These are phyloP conservation scores for Candida caryicola DNA, from an alignment of 805 yeast genomes.

Conservation along the genomic window DNA sequence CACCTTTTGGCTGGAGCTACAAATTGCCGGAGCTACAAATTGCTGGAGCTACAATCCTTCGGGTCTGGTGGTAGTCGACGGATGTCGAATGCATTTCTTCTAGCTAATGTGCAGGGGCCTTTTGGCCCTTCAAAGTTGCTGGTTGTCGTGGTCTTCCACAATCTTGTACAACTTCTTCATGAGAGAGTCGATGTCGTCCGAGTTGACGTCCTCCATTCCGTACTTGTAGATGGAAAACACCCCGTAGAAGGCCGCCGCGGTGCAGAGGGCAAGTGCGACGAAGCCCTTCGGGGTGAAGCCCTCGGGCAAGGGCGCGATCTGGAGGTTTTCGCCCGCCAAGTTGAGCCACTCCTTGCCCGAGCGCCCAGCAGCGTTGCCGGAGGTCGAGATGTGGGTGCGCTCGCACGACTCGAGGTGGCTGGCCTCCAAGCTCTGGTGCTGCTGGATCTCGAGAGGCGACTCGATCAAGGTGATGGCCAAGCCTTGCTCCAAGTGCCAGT, in stretches of 20 bases:
- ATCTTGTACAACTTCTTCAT: slow-evolving; percentile 30
- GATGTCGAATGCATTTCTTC: too few species aligned
- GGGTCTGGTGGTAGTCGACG: too few species aligned
- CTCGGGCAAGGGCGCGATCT: slow-evolving; percentile 58
- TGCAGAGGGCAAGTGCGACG: slow-evolving; percentile 54
- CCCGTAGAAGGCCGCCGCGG: slow-evolving; percentile 58
- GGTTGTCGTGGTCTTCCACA: slow-evolving; percentile 22
- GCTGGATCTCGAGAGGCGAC: slow-evolving; percentile 56
- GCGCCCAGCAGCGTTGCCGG: slow-evolving; percentile 70
- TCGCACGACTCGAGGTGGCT: slow-evolving; percentile 52
- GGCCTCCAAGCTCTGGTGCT: slow-evolving; percentile 27
- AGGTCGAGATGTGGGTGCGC: slow-evolving; percentile 41
- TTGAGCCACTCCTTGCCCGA: slow-evolving; percentile 55
- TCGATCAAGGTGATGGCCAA: slow-evolving; percentile 69
- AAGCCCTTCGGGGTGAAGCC: slow-evolving; percentile 75
- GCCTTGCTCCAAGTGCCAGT: slow-evolving; percentile 84
- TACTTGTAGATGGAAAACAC: slow-evolving; percentile 55
- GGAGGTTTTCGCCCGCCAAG: slow-evolving; percentile 58
- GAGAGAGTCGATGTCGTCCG: slow-evolving; percentile 47
- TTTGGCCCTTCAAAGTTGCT: too few species aligned
- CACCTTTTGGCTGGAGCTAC: too few species aligned
- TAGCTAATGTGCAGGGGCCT: too few species aligned
- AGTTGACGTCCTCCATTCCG: slow-evolving; percentile 62
- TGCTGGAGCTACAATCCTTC: too few species aligned
- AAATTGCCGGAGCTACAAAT: too few species aligned